phyloP scores from a whole-genome alignment of 2,329 filamentous ascomycete genomes.

The Sphaerulina musiva region DNA sequence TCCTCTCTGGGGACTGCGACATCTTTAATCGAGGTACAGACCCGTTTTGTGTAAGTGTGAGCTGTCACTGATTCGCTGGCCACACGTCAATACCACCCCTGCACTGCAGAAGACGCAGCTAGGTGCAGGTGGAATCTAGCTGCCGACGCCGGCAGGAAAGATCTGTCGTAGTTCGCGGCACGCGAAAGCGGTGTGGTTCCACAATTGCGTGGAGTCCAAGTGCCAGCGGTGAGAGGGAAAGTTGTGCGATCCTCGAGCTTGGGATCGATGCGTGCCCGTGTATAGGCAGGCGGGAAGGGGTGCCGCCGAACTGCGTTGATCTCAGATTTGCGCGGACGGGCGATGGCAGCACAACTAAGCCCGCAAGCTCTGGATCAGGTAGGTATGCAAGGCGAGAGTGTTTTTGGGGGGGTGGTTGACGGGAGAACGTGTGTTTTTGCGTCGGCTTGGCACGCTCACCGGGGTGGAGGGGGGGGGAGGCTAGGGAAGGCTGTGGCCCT shows the following conservation, averaged over 20 bases:
- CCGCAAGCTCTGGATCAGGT: not conserved
- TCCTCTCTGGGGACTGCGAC: conserved; percentile 80
- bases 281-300: not conserved
- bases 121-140: conserved; percentile 22
- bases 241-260: conserved; percentile 9
- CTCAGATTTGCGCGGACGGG: not conserved
- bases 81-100: conserved; percentile 24
- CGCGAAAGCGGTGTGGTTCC: conserved; percentile 20
- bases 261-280: not conserved
- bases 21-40: conserved; percentile 59
- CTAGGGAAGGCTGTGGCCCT: too few relatives aligned
- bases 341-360: not conserved
- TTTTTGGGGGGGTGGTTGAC: not conserved
- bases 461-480: too few relatives aligned
- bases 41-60: conserved; percentile 24
- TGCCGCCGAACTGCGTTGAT: conserved; percentile 1
- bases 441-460: not conserved
- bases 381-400: conserved; percentile 8
- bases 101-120: conserved; percentile 21
- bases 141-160: conserved; percentile 21
- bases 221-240: conserved; percentile 13
- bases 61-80: conserved; percentile 32
- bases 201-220: conserved; percentile 13
- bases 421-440: not conserved
- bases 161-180: conserved; percentile 20